phyloP scores from a whole-genome alignment of 768 basidiomycete genomes.

The Leccinum olivaceopallidum region DNA sequence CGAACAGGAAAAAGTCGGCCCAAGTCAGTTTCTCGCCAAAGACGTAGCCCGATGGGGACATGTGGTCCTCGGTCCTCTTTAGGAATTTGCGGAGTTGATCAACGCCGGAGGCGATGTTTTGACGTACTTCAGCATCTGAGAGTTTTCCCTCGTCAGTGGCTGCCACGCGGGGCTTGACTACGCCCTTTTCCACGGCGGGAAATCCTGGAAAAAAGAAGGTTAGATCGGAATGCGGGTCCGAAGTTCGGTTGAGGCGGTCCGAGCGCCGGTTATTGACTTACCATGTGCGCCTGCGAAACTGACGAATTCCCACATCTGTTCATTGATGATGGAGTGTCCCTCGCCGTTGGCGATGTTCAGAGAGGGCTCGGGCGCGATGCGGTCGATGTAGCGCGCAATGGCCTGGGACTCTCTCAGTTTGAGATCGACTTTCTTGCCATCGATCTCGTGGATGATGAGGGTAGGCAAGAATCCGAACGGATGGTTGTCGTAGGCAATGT shows the following conservation, averaged over 20 bases:
- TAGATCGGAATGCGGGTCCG: background rate
- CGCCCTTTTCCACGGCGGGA: constrained; percentile 29
- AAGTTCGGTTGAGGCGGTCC: background rate
- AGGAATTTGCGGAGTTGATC: constrained; percentile 20
- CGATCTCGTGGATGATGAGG: constrained; percentile 30
- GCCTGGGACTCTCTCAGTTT: constrained; percentile 31
- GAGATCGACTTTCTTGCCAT: constrained; percentile 23
- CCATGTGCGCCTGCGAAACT: constrained; percentile 26
- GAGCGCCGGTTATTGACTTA: constrained; percentile 4
- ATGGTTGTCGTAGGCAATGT: constrained; percentile 29
- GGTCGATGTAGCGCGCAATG: constrained; percentile 33
- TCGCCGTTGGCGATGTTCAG: constrained; percentile 24
- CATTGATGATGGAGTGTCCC: constrained; percentile 21
- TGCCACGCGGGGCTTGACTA: constrained; percentile 34
- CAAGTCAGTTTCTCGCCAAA: constrained; percentile 31
- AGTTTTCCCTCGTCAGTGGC: constrained; percentile 24
- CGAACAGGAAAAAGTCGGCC: constrained; percentile 37
- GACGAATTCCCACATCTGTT: constrained; percentile 38
- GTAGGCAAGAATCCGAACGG: constrained; percentile 35
- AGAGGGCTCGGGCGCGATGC: constrained; percentile 29
- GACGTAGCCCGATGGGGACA: constrained; percentile 30
- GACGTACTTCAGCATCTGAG: constrained; percentile 25
- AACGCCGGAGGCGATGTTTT: constrained; percentile 19
- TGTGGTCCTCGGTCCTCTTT: constrained; percentile 16
- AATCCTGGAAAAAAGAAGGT: constrained; percentile 22